Evolutionary conservation across 2,329 filamentous ascomycete genomes (phyloP).

Genomic region (Colletotrichum simmondsii): DNA sequence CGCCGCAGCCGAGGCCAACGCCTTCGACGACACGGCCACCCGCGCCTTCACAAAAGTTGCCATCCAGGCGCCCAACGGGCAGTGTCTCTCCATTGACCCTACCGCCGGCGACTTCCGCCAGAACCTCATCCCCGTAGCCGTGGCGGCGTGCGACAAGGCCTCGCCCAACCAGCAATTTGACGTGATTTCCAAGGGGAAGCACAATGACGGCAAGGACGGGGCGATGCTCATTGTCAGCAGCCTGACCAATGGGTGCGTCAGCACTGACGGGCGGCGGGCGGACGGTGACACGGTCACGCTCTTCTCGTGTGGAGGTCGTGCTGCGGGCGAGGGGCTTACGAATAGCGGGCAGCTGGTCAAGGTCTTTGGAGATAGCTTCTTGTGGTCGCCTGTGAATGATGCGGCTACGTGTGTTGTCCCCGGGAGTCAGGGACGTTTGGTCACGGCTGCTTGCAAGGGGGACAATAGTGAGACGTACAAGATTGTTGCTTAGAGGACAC

Average conservation of each 20-base stretch:
- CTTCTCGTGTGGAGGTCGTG: constrained; percentile 64
- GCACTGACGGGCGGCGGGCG: constrained; percentile 56
- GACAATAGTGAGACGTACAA: constrained; percentile 41
- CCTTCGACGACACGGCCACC: constrained; percentile 57
- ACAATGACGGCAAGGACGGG: constrained; percentile 55
- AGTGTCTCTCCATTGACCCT: constrained; percentile 63
- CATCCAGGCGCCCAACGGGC: constrained; percentile 59
- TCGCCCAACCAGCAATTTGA: constrained; percentile 61
- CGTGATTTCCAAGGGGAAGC: constrained; percentile 59
- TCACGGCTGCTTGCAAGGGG: constrained; percentile 43
- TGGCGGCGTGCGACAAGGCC: constrained; percentile 54
- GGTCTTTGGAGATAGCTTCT: constrained; percentile 53
- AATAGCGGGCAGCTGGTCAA: constrained; percentile 61
- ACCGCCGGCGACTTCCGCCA: constrained; percentile 64
- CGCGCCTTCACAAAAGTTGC: constrained; percentile 56
- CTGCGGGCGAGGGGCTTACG: constrained; percentile 59
- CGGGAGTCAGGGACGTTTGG: constrained; percentile 45
- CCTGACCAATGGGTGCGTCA: constrained; percentile 63
- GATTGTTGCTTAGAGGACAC: constrained; percentile 33
- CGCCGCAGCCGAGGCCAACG: constrained; percentile 60
- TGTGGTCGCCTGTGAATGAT: constrained; percentile 57
- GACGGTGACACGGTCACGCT: constrained; percentile 58
- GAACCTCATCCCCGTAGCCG: constrained; percentile 61
- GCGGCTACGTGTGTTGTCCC: constrained; percentile 56
- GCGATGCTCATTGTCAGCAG: constrained; percentile 59